Conservation (phyloP, 352 stramenopile genomes). For the Phytophthora pini region DNA sequence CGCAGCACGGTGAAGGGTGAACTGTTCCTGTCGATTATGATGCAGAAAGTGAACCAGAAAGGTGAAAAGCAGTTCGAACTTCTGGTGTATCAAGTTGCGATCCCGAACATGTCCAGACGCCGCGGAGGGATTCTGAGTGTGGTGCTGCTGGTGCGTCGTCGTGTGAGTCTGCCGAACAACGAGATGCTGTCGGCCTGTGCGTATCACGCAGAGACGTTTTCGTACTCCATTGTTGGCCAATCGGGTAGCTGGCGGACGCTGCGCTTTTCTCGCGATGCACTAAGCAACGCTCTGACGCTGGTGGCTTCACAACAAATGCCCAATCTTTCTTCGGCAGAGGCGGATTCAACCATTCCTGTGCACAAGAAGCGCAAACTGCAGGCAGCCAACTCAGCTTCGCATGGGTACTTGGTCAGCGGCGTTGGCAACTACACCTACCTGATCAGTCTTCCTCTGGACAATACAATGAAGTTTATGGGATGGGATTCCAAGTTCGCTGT, state of each 20-base stretch:
- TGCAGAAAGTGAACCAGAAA: slow-evolving; percentile 48
- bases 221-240: slow-evolving; percentile 69
- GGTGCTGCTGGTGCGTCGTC: slow-evolving; percentile 42
- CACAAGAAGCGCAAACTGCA: slow-evolving; percentile 80
- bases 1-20: slow-evolving; percentile 63
- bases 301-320: slow-evolving; percentile 51
- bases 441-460: slow-evolving; percentile 47
- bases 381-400: slow-evolving; percentile 20
- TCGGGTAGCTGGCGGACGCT: slow-evolving; percentile 67
- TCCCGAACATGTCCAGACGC: slow-evolving; percentile 34
- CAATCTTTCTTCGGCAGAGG: slow-evolving; percentile 33
- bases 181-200: slow-evolving; percentile 51
- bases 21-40: slow-evolving; percentile 66
- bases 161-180: slow-evolving; percentile 34
- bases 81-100: slow-evolving; percentile 59
- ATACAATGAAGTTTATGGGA: slow-evolving; percentile 49
- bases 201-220: slow-evolving; percentile 78
- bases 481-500: slow-evolving; percentile 85
- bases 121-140: slow-evolving; percentile 42
- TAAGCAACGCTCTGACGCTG: slow-evolving; percentile 52
- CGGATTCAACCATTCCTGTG: slow-evolving; percentile 28
- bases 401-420: slow-evolving; percentile 43
- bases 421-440: slow-evolving; percentile 69
- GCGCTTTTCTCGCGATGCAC: slow-evolving; percentile 50
- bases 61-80: slow-evolving; percentile 48